phyloP scores from a whole-genome alignment of 2,329 filamentous ascomycete species.

The Alternaria ventricosa region DNA sequence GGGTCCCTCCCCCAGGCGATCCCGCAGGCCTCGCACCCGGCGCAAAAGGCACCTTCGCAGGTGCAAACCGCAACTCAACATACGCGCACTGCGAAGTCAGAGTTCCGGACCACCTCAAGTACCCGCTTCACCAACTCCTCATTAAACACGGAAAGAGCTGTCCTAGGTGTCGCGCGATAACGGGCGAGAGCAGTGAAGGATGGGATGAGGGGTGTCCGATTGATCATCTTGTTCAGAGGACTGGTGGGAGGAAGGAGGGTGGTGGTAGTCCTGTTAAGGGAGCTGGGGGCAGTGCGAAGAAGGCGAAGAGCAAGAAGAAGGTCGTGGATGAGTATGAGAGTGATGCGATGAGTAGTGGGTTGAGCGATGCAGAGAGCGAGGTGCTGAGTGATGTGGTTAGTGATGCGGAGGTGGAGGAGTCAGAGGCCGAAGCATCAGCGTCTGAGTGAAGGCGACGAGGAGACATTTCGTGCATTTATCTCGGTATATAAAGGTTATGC shows the following conservation, averaged over 20 bases:
- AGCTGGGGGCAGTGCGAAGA: constrained; percentile 17
- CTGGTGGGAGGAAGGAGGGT: constrained; percentile 59
- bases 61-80: constrained; percentile 58
- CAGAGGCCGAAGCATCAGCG: constrained; percentile 3
- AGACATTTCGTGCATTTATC: not conserved
- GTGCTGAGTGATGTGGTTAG: constrained; percentile 36
- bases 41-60: constrained; percentile 51
- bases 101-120: constrained; percentile 68
- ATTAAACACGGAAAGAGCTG: constrained; percentile 69
- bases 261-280: constrained; percentile 22
- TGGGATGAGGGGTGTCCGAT: constrained; percentile 71
- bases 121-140: constrained; percentile 66
- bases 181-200: constrained; percentile 64
- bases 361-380: constrained; percentile 18
- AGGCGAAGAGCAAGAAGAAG: constrained; percentile 19
- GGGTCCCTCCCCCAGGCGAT: constrained; percentile 60
- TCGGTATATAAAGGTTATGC: not conserved
- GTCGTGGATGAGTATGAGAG: constrained; percentile 30
- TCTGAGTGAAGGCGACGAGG: not conserved
- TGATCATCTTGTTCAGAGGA: constrained; percentile 66
- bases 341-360: constrained; percentile 29
- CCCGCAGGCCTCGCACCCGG: constrained; percentile 38
- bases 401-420: constrained; percentile 30
- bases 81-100: constrained; percentile 67
- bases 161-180: constrained; percentile 66